Evolutionary conservation across 2,329 filamentous ascomycete genomes (phyloP).

Genomic region (Aspergillus bombycis): DNA sequence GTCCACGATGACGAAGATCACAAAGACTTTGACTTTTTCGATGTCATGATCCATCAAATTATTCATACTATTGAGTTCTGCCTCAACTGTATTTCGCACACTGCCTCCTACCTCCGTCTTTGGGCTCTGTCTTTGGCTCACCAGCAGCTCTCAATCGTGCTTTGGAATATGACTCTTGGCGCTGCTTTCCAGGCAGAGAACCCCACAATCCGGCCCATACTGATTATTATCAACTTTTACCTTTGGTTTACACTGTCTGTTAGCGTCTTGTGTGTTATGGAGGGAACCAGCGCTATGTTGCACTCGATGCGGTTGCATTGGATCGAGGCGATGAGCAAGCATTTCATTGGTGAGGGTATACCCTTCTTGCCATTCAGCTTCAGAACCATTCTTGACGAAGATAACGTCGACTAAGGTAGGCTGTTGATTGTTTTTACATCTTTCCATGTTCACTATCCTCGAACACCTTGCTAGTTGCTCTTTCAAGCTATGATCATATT

Average conservation of each 20-base stretch:
- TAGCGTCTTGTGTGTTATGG: slow-evolving; percentile 86
- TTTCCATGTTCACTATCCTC: too few relatives aligned
- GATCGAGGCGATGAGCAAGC: slow-evolving; percentile 99
- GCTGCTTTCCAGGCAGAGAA: slow-evolving; percentile 68
- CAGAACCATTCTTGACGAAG: too few relatives aligned
- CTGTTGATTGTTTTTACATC: too few relatives aligned
- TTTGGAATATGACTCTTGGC: slow-evolving; percentile 94
- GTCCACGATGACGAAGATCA: too few relatives aligned
- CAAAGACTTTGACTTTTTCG: too few relatives aligned
- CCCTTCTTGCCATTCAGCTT: too few relatives aligned
- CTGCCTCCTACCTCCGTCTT: slow-evolving; percentile 95
- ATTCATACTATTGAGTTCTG: slow-evolving; percentile 99
- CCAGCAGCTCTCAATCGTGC: slow-evolving; percentile 92
- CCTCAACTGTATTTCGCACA: slow-evolving; percentile 98
- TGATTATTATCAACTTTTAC: slow-evolving; percentile 80
- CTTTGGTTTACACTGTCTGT: slow-evolving; percentile 88
- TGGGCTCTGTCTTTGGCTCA: slow-evolving; percentile 97
- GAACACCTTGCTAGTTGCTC: too few relatives aligned
- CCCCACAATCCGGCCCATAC: slow-evolving; percentile 72
- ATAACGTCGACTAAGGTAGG: too few relatives aligned
- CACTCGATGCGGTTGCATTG: slow-evolving; percentile 89
- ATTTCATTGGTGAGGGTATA: slow-evolving; percentile 93
- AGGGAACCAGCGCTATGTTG: slow-evolving; percentile 94
- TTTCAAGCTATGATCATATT: too few relatives aligned
- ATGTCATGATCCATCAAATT: slow-evolving; percentile 97